Percentiles rank a stretch among this genome's conserved stretches.
Evolutionary conservation across 1,284 basidiomycete species (phyloP).

Genomic region (Pseudozyma sp.): DNA sequence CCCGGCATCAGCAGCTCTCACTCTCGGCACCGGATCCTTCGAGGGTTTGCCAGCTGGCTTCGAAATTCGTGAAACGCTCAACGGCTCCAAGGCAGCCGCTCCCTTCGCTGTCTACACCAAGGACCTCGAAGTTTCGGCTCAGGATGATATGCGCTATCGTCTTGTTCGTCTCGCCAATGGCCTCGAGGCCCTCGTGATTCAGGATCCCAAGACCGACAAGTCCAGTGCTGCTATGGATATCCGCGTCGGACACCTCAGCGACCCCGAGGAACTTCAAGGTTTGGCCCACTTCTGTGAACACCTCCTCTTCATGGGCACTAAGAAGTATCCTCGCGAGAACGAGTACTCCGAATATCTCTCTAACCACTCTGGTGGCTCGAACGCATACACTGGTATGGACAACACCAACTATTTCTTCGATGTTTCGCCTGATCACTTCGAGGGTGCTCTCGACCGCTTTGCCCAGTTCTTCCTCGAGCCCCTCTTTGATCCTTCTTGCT

Average conservation of each 20-base stretch:
- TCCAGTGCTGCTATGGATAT: slow-evolving; percentile 95
- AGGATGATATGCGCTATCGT: slow-evolving; percentile 68
- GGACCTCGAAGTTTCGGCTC: slow-evolving; percentile 47
- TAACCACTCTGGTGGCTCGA: slow-evolving; percentile 89
- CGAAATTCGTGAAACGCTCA: slow-evolving; percentile 46
- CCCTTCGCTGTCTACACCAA: slow-evolving; percentile 61
- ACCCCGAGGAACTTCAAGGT: slow-evolving; percentile 77
- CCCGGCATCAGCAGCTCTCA: slow-evolving; percentile 34
- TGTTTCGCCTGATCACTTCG: slow-evolving; percentile 85
- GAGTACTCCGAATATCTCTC: slow-evolving; percentile 78
- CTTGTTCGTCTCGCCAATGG: slow-evolving; percentile 88
- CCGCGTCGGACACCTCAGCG: slow-evolving; percentile 91
- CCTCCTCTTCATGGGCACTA: slow-evolving; percentile 87
- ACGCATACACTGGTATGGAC: slow-evolving; percentile 92
- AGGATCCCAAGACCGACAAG: slow-evolving; percentile 90
- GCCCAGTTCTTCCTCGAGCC: slow-evolving; percentile 94
- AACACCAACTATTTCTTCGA: slow-evolving; percentile 96
- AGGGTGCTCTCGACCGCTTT: slow-evolving; percentile 89
- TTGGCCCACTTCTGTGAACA: slow-evolving; percentile 95
- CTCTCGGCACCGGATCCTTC: slow-evolving; percentile 33
- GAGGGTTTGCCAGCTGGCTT: slow-evolving; percentile 46
- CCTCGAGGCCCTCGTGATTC: slow-evolving; percentile 85
- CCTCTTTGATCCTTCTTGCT: slow-evolving; percentile 89
- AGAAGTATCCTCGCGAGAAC: slow-evolving; percentile 67
- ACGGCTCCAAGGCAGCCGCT: slow-evolving; percentile 39